Conservation (phyloP, 352 stramenopile species). For the Phytophthora macrochlamydospora region DNA sequence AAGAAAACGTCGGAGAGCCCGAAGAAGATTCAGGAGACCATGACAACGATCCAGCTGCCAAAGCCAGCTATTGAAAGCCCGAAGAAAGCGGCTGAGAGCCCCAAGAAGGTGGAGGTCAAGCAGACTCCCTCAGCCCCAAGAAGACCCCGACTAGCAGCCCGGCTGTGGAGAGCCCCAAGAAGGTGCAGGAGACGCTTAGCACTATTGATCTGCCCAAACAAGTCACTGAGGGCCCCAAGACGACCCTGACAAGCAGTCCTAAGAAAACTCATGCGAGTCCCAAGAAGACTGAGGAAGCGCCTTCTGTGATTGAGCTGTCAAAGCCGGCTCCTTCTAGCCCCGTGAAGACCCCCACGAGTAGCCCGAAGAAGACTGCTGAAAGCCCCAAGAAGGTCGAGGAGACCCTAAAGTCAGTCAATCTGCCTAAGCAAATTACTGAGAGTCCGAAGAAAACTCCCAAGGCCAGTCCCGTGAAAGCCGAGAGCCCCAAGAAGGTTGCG, state of each 20-base stretch:
- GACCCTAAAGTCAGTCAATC: not conserved
- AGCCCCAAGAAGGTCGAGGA: conserved; percentile 14
- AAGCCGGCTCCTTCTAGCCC: conserved; percentile 10
- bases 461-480: conserved; percentile 2
- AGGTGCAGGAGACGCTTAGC: conserved; percentile 8
- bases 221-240: conserved; percentile 12
- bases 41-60: conserved; percentile 11
- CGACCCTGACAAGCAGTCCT: conserved; percentile 4
- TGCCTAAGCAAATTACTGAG: conserved; percentile 7
- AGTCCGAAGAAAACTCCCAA: not conserved
- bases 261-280: conserved; percentile 17
- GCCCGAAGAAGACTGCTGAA: conserved; percentile 15
- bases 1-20: conserved; percentile 20
- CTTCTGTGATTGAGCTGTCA: conserved; percentile 14
- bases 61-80: conserved; percentile 11
- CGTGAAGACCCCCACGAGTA: conserved; percentile 7
- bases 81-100: conserved; percentile 13
- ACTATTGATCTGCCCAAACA: conserved; percentile 14
- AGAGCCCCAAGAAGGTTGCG: conserved; percentile 20
- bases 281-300: conserved; percentile 25
- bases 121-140: conserved; percentile 10
- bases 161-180: conserved; percentile 7
- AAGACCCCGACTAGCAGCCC: conserved; percentile 6
- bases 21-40: conserved; percentile 23
- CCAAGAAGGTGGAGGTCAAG: conserved; percentile 30